Percentiles rank a stretch among this genome's conserved stretches.
phyloP scores from a whole-genome alignment of 495 filamentous ascomycete species.

The Talaromyces proteolyticus region DNA sequence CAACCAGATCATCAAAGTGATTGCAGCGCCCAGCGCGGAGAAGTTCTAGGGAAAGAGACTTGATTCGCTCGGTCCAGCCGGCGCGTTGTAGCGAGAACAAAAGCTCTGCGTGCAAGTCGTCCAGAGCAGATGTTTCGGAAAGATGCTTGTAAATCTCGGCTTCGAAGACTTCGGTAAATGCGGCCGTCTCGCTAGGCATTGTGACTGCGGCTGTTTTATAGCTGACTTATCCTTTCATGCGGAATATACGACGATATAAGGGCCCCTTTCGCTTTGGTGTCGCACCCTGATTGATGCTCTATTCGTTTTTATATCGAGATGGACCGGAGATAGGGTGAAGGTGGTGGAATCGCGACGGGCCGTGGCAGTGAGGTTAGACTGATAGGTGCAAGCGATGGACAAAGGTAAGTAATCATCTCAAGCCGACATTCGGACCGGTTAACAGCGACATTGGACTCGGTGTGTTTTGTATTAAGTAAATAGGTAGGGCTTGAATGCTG shows the following conservation, averaged over 20 bases:
- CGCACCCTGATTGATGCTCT: no score
- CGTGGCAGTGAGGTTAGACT: background rate
- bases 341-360: no score
- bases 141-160: slow-evolving; percentile 36
- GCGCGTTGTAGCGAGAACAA: slow-evolving; percentile 35
- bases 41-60: slow-evolving; percentile 33
- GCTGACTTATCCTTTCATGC: background rate
- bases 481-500: background rate
- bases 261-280: no score
- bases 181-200: slow-evolving; percentile 6
- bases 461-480: no score
- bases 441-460: background rate
- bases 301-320: background rate
- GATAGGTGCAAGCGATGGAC: background rate
- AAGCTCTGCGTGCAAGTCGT: slow-evolving; percentile 37
- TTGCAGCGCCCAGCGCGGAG: slow-evolving; percentile 41
- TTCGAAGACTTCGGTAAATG: slow-evolving; percentile 33
- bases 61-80: slow-evolving; percentile 39
- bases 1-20: slow-evolving; percentile 42
- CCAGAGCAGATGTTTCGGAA: slow-evolving; percentile 26
- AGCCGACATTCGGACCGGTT: background rate
- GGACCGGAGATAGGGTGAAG: background rate
- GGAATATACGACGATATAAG: no score
- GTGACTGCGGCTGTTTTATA: no score
- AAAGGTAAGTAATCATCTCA: background rate